Evolutionary conservation across 1,284 basidiomycete species (phyloP).

Genomic region (Sporisorium exsertum): DNA sequence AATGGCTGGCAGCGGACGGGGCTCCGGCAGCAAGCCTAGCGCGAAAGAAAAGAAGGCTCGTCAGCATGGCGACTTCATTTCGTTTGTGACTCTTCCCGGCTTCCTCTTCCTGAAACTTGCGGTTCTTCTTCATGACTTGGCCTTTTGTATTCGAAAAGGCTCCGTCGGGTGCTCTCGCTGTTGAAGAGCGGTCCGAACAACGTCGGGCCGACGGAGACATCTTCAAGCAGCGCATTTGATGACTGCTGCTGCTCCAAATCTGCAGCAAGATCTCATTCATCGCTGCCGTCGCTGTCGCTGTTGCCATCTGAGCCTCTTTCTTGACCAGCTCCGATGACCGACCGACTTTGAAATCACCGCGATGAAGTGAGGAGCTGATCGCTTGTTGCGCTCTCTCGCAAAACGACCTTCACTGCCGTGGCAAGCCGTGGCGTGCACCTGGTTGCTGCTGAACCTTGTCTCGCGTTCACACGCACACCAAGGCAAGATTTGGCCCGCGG

Average conservation of each 20-base stretch:
- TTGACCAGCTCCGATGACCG: too few species aligned
- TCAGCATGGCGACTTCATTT: neutral
- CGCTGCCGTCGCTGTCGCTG: neutral
- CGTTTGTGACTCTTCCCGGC: neutral
- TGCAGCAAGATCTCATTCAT: too few species aligned
- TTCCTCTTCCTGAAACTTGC: too few species aligned
- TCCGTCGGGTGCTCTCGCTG: neutral
- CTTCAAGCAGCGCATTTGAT: too few species aligned
- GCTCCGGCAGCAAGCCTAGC: neutral
- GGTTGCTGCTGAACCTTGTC: neutral
- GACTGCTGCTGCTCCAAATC: too few species aligned
- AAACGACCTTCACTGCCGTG: neutral
- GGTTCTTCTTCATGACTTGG: neutral
- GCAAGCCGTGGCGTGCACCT: neutral
- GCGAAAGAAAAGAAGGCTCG: neutral
- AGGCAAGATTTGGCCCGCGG: neutral
- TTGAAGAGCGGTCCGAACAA: too few species aligned
- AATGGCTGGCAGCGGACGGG: neutral
- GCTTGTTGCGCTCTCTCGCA: neutral
- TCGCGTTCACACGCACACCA: neutral
- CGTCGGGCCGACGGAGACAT: too few species aligned
- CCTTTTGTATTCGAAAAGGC: neutral
- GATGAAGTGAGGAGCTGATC: neutral
- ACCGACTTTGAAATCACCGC: neutral
- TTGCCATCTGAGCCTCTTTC: neutral